Percentiles rank a stretch among this genome's conserved stretches.
phyloP scores from a whole-genome alignment of 1,284 basidiomycete genomes.

The Cryptococcus floricola region DNA sequence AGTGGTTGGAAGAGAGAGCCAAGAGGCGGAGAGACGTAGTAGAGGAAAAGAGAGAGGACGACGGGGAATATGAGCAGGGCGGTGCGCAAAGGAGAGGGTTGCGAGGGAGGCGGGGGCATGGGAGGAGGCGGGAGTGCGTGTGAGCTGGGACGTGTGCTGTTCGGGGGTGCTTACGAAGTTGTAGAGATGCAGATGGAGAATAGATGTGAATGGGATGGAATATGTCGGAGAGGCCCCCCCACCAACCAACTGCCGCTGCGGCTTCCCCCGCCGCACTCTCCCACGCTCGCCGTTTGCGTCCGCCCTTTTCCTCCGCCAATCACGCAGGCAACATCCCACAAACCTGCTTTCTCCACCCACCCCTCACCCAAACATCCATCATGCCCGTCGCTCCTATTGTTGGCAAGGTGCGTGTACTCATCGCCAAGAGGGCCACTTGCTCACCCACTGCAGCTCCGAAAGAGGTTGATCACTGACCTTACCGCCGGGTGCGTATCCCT shows the following conservation, averaged over 20 bases:
- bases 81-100: neutral
- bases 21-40: constrained; percentile 2
- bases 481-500: constrained; percentile 51
- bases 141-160: neutral
- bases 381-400: constrained; percentile 83
- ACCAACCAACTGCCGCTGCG: neutral
- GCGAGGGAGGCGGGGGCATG: constrained; percentile 1
- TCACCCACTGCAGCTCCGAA: constrained; percentile 59
- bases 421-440: neutral
- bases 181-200: neutral
- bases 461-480: constrained; percentile 76
- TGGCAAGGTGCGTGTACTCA: constrained; percentile 55
- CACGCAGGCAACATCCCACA: constrained; percentile 10
- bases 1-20: neutral
- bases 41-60: neutral
- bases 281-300: constrained; percentile 2
- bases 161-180: neutral
- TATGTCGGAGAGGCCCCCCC: neutral
- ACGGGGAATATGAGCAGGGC: constrained; percentile 8
- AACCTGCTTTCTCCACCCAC: constrained; percentile 1
- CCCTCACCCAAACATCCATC: constrained; percentile 9
- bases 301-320: constrained; percentile 5
- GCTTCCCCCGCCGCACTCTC: neutral
- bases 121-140: neutral
- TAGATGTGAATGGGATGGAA: neutral